Conservation (phyloP, 306 rosid genomes). For the Castanospermum australe region DNA sequence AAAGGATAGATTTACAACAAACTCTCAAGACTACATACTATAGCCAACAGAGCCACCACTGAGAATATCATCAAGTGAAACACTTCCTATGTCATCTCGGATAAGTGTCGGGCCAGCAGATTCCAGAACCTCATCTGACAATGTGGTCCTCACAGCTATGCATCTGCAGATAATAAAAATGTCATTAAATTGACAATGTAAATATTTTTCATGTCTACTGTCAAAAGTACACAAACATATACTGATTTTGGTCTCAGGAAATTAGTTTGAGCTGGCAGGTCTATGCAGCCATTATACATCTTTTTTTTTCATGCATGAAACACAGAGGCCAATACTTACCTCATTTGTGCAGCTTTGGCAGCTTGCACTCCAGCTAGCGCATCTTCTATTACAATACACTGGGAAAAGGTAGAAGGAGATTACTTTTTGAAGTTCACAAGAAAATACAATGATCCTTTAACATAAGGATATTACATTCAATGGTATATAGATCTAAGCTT, state of each 20-base stretch:
- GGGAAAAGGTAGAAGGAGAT: slow-evolving; percentile 25
- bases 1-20: slow-evolving; percentile 43
- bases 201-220: not conserved
- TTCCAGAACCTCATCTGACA: slow-evolving; percentile 69
- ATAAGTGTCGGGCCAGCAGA: slow-evolving; percentile 73
- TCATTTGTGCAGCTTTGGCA: slow-evolving; percentile 94
- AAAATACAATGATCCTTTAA: slow-evolving; percentile 20
- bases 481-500: not conserved
- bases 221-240: slow-evolving; percentile 9
- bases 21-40: slow-evolving; percentile 86
- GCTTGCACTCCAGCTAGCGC: slow-evolving; percentile 97
- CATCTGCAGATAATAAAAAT: slow-evolving; percentile 55
- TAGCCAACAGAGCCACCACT: slow-evolving; percentile 76
- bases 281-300: not conserved
- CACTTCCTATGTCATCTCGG: slow-evolving; percentile 78
- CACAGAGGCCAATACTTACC: slow-evolving; percentile 44
- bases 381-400: slow-evolving; percentile 97
- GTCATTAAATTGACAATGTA: slow-evolving; percentile 7
- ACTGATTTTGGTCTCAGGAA: not conserved
- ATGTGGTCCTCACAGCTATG: slow-evolving; percentile 88
- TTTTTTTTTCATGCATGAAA: not conserved
- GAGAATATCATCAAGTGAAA: slow-evolving; percentile 89
- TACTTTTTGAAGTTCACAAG: not conserved
- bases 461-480: slow-evolving; percentile 1
- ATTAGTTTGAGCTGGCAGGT: slow-evolving; percentile 17